Evolutionary conservation across 306 rosid species (phyloP), one percentile per base, ranked within the genome.

Genomic region (Pyrus betulifolia): DNA sequence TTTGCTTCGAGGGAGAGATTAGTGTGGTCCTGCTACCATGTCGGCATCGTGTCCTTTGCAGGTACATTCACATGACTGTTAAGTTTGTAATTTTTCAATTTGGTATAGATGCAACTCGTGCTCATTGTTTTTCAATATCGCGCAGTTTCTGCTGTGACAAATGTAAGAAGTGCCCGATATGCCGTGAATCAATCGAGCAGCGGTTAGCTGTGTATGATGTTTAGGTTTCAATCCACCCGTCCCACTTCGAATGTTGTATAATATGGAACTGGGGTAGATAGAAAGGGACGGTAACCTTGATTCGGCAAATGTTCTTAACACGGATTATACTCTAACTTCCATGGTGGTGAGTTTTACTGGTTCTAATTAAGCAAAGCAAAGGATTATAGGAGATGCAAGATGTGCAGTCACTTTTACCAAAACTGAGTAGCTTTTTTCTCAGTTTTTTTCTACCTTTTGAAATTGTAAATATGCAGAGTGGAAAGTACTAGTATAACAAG

Each of bases 1-100:
- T 96, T 76, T 96, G 99, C 87, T 96, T 96, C 1, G 98, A 91
- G 89, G 80, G 91, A 76, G 97, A 96, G 78, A 96, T 96, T 76
- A 82, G 89, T n/a, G 86, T 93, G 35, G 98, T 96, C 71, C 80
- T 96, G 71, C 96, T 96, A 76, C 99, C 99, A 12, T 96, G 99
- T 25, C 78, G 96, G 85, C 99, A 96, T 76, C 96, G 93, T 1
- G 84, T 91, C 69, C 94, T 96, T 78, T 96, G 99, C 98, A 82
- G 93, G 99, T 96, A 87, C 17, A 13, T 27, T 72, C 44, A 3
- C 44, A 13, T 65, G 4, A 17, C 8, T 10, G 10, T 11, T 27
- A 51, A n/a, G 55, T 11, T 68, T 28, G 23, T 55, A 27, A 11
- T 44, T 27, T 54, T 51, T 66, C 27, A 11, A 8, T 22, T 27